Base-by-base conservation (phyloP, 805 yeast species). In the Monosporozyma unispora region DNA sequence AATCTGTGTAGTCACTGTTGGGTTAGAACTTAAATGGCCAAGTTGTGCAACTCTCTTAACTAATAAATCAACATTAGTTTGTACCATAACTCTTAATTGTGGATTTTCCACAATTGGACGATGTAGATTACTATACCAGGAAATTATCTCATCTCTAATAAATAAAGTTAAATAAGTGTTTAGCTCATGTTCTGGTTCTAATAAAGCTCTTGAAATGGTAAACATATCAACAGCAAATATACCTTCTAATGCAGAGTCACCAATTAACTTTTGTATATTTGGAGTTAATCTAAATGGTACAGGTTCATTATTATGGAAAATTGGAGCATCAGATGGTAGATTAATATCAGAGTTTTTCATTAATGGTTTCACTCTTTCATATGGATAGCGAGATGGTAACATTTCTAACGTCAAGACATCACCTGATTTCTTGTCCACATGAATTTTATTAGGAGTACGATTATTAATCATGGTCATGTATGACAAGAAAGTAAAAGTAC, bases 201-300 rank as follows among this genome's bases (percentile, higher is more conserved):
- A 77, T 54, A 95, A 73, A 4, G 96, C 90, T 61, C 87, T 79
- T 0, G 97, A 93, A 62, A 91, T 87, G 22, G 82, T 77, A 74
- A 90, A 80, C 44, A 93, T 73, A 57, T 89, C 81, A 51, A 88
- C 88, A 1, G 97, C 81, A 54, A 89, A 79, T 16, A 95, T 75
- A 46, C 99, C 99, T 67, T 93, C 99, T 59, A 89, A 70, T 4
- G 89, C 87, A n/a, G 90, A 81, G 52, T 90, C 95, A 45, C 99
- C 98, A 71, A 93, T 88, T 61, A 93, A 74, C 55, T 84, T 82
- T 66, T 93, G 99, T 49, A 95, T 79, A 63, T 95, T 93, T 19
- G 99, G 99, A 5, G 99, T 91, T 61, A 93, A 75, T 62, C 99
- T 77, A 76, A 93, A 93, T 43, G 99, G 98, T 46, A 93, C 97